These are phyloP conservation scores for Pholiota molesta DNA, from an alignment of 768 basidiomycete species.

Conservation along the genomic window DNA sequence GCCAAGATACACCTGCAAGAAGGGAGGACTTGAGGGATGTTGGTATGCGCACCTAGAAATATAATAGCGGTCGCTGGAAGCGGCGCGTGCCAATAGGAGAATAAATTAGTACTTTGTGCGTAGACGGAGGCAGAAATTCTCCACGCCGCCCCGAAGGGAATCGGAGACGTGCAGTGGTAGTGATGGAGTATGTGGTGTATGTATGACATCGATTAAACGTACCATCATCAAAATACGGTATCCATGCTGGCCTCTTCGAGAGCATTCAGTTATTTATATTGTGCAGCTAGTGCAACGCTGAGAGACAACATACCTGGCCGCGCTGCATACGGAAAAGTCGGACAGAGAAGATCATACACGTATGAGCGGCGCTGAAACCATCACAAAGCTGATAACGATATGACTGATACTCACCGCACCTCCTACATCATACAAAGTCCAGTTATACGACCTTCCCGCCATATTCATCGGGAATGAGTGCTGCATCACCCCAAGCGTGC, in stretches of 20 bases:
- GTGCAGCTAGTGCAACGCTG: background rate
- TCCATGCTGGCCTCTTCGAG: conserved; percentile 74
- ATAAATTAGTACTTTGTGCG: background rate
- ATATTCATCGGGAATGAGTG: conserved; percentile 72
- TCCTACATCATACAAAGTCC: conserved; percentile 85
- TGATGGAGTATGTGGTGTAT: too few relatives aligned
- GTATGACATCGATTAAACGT: conserved; percentile 27
- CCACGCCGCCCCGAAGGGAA: background rate
- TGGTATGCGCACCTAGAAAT: conserved; percentile 52
- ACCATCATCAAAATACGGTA: conserved; percentile 87
- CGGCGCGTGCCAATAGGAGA: conserved; percentile 1
- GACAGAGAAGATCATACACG: conserved; percentile 10
- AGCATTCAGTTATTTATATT: conserved; percentile 6
- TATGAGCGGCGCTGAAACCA: background rate
- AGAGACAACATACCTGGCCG: conserved; percentile 19
- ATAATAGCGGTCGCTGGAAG: conserved; percentile 77
- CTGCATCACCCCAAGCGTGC: conserved; percentile 80
- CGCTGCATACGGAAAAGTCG: conserved; percentile 18
- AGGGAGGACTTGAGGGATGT: background rate
- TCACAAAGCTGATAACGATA: background rate
- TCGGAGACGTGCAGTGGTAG: background rate
- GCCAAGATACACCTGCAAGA: background rate
- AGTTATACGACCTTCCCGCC: conserved; percentile 65
- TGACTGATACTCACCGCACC: conserved; percentile 61
- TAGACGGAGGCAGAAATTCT: too few relatives aligned